Evolutionary conservation across 352 stramenopile species (phyloP).

Genomic region (Phytopythium cucurbitacearum): DNA sequence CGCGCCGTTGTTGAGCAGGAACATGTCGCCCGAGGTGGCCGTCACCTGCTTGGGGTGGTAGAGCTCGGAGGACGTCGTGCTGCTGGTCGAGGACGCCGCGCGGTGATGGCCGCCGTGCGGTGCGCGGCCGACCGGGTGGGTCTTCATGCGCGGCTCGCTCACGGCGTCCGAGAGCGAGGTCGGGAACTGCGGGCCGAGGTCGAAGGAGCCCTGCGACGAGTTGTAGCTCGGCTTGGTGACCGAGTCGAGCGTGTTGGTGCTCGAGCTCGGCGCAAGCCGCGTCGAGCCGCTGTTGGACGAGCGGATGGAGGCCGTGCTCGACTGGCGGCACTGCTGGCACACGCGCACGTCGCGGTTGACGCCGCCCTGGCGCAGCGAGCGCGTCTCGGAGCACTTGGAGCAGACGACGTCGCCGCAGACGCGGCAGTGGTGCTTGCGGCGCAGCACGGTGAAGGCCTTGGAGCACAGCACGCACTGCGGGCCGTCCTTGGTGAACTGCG

Average conservation of each 20-base stretch:
- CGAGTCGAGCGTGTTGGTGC: conserved; percentile 5
- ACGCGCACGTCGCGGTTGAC: conserved; percentile 72
- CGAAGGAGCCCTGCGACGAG: conserved; percentile 50
- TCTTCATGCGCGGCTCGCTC: conserved; percentile 51
- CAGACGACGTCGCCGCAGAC: conserved; percentile 83
- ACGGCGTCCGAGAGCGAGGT: conserved; percentile 48
- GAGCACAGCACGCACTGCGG: conserved; percentile 66
- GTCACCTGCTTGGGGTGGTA: conserved; percentile 6
- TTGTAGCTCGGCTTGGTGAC: conserved; percentile 43
- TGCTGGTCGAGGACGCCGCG: conserved; percentile 13
- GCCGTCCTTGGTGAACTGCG: conserved; percentile 78
- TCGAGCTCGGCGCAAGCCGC: conserved; percentile 7
- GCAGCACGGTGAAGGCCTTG: conserved; percentile 72
- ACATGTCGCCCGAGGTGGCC: conserved; percentile 47
- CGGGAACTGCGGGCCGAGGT: conserved; percentile 28
- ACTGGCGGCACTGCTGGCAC: conserved; percentile 61
- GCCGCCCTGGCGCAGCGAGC: conserved; percentile 57
- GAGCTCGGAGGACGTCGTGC: conserved; percentile 7
- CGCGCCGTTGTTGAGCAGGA: conserved; percentile 27
- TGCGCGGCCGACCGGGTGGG: conserved; percentile 21
- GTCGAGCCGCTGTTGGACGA: conserved; percentile 40
- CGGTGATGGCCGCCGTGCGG: conserved; percentile 6
- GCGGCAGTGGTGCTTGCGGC: conserved; percentile 82
- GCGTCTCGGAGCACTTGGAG: conserved; percentile 81
- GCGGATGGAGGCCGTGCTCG: conserved; percentile 52